Evolutionary conservation across 768 basidiomycete species (phyloP), one percentile per base, ranked within the genome.

Genomic region (Pholiota microspora): DNA sequence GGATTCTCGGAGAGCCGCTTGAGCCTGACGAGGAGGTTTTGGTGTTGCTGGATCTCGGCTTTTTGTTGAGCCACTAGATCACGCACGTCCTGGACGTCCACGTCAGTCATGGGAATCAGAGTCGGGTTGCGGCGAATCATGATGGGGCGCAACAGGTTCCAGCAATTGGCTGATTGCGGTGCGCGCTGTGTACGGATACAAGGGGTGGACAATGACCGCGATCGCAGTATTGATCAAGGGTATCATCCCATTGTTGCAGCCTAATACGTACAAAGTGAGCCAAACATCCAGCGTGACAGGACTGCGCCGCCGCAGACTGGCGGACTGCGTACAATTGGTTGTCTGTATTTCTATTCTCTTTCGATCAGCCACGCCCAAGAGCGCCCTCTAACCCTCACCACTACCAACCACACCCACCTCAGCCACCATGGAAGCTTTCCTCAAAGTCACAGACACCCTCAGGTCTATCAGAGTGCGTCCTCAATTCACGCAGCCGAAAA

Each of bases 91-190:
- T 92, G 86, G 25, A 93, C 85, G 66, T 92, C 91, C 18, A 76
- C 68, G 67, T 92, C 89, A 56, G 75, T 82, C 82, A 93, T 83
- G 25, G 79, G 80, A 59, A 93, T 88, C 52, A 88, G 77, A 1
- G 90, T 90, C 4, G 91, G 89, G 18, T 79, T 77, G 46, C 90
- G 78, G 47, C 91, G 83, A 64, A 93, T 88, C 91, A 93, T 84
- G 42, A 45, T 54, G 24, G n/a, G 49, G 48, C 32, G 23, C 49
- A 44, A 16, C 18, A 38, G 15, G 35, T n/a, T 15, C 36, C 49
- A 40, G 24, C 15, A 10, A 25, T 8, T 38, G 34, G 49, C 18
- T 21, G 35, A 40, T 38, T 21, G 27, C 7, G n/a, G 15, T 31
- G 8, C 28, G 24, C 24, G 34, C 55, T 52, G 54, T 49, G 53